Base-by-base conservation (phyloP, 2,329 filamentous ascomycete species). In the Clarireedia sp. region DNA sequence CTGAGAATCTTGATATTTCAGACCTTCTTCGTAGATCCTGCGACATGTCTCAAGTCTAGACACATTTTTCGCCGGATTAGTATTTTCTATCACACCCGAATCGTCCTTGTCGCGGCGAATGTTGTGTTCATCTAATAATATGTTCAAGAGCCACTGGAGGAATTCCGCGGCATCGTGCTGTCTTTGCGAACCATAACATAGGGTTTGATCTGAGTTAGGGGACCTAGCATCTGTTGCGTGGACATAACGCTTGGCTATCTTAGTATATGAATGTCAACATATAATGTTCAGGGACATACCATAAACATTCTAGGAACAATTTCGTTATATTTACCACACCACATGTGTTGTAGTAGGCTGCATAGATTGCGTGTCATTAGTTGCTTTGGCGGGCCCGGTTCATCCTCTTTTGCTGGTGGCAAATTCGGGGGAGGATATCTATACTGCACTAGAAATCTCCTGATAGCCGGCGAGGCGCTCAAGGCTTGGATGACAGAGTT, bases 401-500 rank as follows among this genome's bases (percentile, higher is more conserved):
- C 74, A 16, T 83, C 80, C 9, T 76, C 75, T 66, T 86, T 88
- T 76, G 80, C 66, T 66, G 89, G 70, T 69, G 87, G 75, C 78
- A 83, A 81, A 75, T 81, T 66, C 73, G 77, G 66, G 75, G 82
- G 62, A 75, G 82, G 62, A 86, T 81, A 77, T 71, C 79, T 65
- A 67, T 75, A 63, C 68, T 80, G 72, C 71, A 89, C 66, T 67
- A 86, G 67, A 74, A 86, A 74, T 72, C 83, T 68, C 72, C 80
- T 74, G 78, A 96, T 78, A 72, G 82, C 71, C 66, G 81, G 67
- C 0, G 90, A 92, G 1, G 85, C 86, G 57, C 88, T 87, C 17
- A 96, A 74, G 58, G 87, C 87, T 70, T 97, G 92, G 24, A 97
- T 75, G 0, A 86, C 85, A n/a, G 89, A 86, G 70, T 96, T 96